phyloP scores from a whole-genome alignment of 2,329 filamentous ascomycete species.

The Pyrenophora seminiperda region DNA sequence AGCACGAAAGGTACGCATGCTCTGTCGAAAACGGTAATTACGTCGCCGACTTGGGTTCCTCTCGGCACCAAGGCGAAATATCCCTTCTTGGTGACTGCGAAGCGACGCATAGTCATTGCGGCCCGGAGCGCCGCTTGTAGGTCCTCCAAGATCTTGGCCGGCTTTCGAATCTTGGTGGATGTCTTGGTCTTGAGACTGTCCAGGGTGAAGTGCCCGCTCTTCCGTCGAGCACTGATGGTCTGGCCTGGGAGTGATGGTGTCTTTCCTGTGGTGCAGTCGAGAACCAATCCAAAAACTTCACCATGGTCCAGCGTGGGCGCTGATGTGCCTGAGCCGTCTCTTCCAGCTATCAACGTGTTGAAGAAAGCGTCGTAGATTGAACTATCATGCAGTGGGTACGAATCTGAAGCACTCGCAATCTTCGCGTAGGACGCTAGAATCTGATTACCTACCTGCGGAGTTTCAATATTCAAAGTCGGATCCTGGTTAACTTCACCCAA shows the following conservation, averaged over 20 bases:
- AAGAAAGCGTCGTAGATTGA: constrained; percentile 32
- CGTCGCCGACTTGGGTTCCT: constrained; percentile 19
- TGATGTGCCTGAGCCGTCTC: constrained; percentile 20
- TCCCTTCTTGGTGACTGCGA: constrained; percentile 27
- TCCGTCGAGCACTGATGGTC: constrained; percentile 23
- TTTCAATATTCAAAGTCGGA: constrained; percentile 20
- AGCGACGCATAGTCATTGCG: constrained; percentile 27
- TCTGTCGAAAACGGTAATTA: constrained; percentile 24
- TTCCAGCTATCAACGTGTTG: constrained; percentile 27
- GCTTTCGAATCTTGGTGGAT: constrained; percentile 8
- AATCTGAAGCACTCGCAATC: constrained; percentile 5
- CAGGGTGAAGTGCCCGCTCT: constrained; percentile 28
- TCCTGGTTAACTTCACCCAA: constrained; percentile 15
- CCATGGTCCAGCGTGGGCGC: constrained; percentile 23
- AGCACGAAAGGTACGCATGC: constrained; percentile 30
- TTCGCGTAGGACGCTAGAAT: constrained; percentile 15
- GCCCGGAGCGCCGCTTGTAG: constrained; percentile 19
- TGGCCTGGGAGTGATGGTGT: constrained; percentile 28
- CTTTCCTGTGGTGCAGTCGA: constrained; percentile 21
- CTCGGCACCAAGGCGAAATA: constrained; percentile 33
- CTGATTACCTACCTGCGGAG: constrained; percentile 8
- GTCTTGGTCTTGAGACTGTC: constrained; percentile 18
- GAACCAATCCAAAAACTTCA: constrained; percentile 31
- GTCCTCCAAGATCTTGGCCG: constrained; percentile 21
- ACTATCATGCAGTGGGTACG: constrained; percentile 9